Evolutionary conservation across 768 basidiomycete genomes (phyloP), one percentile per base, ranked within the genome.

Genomic region (Psilocybe tampanensis): DNA sequence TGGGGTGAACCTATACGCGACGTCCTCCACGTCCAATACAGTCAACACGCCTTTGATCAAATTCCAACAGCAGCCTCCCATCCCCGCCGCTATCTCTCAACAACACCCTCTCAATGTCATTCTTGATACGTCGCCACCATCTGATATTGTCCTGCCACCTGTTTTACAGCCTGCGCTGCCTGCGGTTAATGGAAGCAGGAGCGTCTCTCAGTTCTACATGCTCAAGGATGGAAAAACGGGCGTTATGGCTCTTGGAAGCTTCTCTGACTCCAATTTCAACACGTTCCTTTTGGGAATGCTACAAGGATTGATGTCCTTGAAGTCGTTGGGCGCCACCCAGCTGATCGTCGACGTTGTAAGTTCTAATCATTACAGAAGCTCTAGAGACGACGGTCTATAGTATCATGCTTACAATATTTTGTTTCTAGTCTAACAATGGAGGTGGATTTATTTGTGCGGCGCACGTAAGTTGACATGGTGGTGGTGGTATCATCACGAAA

Each of bases 361-460:
- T 72, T n/a, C n/a, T n/a, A n/a, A n/a, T n/a, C n/a, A n/a, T n/a
- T n/a, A n/a, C n/a, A n/a, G n/a, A n/a, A n/a, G n/a, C n/a, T n/a
- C n/a, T n/a, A n/a, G n/a, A n/a, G n/a, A n/a, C n/a, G n/a, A n/a
- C n/a, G n/a, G n/a, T n/a, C n/a, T n/a, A n/a, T n/a, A n/a, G n/a
- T 32, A 26, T 17, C 1, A 9, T 45, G 23, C 32, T 29, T 19
- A 8, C 0, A 2, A 15, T 33, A 1, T 17, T 18, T 43, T 18
- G 17, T 36, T 18, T 3, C 11, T 11, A 81, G 80, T 73, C 76
- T 1, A 81, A 81, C 63, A 83, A 81, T 52, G 81, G 80, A 49
- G 80, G 81, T 33, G 80, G 82, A 9, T 86, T 78, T 66, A 82
- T 86, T 53, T 86, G 85, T 66, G 74, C 81, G 36, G 83, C 85